Evolutionary conservation across 1,284 basidiomycete species (phyloP), one percentile per base, ranked within the genome.

Genomic region (Trichosporon sp.): DNA sequence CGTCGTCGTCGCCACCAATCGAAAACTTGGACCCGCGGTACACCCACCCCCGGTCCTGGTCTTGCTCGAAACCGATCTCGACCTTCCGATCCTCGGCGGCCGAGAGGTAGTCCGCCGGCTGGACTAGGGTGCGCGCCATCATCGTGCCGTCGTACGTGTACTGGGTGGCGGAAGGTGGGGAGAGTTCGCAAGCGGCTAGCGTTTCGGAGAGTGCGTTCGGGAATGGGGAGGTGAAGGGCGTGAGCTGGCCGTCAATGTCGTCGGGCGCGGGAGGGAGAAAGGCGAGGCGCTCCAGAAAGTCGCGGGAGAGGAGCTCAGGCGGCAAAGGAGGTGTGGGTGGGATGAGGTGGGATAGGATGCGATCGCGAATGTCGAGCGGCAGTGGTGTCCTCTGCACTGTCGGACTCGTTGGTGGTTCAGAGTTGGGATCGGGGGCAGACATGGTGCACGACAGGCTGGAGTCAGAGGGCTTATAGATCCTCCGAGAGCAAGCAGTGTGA

Each of bases 271-370:
- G 83, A 0, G 81, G 81, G 26, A 84, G 77, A 73, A 81, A 84
- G 0, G 76, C 67, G 14, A 80, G 76, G 14, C 82, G 77, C n/a
- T 80, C 77, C 26, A 80, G 68, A 61, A 84, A 73, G 2, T 79
- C 56, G 46, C 75, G 75, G 2, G 78, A 76, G 66, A 82, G 68
- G 12, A 81, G 73, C 12, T 74, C 70, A 4, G 74, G 66, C 0
- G 83, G 81, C 1, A 83, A 76, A 0, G 82, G 81, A 2, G 76
- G 77, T 0, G 65, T 43, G 0, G 82, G 83, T 0, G 82, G 83
- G 19, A 83, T 68, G 37, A 83, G 80, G 68, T 80, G 76, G 4
- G 80, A 74, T 56, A 84, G 76, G 70, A 83, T 76, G 8, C 69
- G 69, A 32, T 76, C 74, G 71, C 79, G 74, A 26, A 79, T 69